These are phyloP conservation scores for Cryptosporidium ubiquitum DNA, from an alignment of 169 alveolate genomes.

Conservation along the genomic window DNA sequence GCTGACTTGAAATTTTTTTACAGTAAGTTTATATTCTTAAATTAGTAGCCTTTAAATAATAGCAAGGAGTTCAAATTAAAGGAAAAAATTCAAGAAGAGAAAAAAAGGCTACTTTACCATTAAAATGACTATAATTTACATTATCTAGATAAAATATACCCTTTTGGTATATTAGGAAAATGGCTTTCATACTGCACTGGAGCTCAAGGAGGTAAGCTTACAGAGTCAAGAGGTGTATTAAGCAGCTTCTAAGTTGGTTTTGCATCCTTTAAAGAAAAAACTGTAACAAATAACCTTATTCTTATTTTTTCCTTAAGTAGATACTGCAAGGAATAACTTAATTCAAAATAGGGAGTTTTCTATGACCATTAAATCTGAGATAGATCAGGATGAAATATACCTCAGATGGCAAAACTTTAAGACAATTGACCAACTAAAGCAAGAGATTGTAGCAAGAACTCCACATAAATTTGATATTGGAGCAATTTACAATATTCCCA, in stretches of 20 bases:
- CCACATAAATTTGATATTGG: conserved; percentile 93
- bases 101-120: background rate
- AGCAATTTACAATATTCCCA: conserved; percentile 91
- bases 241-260: too few species aligned
- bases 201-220: background rate
- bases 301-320: background rate
- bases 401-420: conserved; percentile 84
- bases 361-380: conserved; percentile 57
- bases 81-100: too few species aligned
- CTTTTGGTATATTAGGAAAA: conserved; percentile 36
- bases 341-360: conserved; percentile 66
- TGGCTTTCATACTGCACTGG: conserved; percentile 48
- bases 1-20: conserved; percentile 56
- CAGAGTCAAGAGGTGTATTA: too few species aligned
- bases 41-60: background rate
- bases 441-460: conserved; percentile 77
- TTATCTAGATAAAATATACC: conserved; percentile 45
- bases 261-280: too few species aligned
- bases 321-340: background rate
- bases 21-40: conserved; percentile 6
- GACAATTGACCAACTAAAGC: conserved; percentile 80
- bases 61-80: background rate
- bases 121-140: background rate
- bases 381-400: conserved; percentile 83
- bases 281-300: background rate